Conservation (phyloP, 805 yeast species). For the Metschnikowia picachoensis region DNA sequence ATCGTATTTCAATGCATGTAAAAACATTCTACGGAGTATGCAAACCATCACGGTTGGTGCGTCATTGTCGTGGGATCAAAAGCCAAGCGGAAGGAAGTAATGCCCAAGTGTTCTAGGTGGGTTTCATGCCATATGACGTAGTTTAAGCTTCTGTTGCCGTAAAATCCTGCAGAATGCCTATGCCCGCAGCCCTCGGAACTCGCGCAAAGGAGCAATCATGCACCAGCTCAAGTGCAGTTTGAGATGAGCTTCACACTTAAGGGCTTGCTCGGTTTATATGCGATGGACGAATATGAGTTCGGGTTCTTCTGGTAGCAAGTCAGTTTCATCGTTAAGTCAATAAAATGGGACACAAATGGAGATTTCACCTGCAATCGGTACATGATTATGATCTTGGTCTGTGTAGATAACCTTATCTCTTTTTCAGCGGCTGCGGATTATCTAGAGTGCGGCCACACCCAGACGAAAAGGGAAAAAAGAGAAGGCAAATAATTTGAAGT, state of each 20-base stretch:
- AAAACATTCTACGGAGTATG: not conserved
- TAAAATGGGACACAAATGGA: no score
- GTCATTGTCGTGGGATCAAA: not conserved
- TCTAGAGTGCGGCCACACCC: conserved; percentile 1
- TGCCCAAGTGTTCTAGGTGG: not conserved
- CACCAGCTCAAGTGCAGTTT: not conserved
- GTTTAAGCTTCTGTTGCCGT: not conserved
- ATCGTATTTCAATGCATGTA: conserved; percentile 1
- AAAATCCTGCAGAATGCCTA: conserved; percentile 6
- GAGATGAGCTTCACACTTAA: no score
- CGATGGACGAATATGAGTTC: no score
- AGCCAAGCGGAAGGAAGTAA: not conserved
- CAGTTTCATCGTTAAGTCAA: no score
- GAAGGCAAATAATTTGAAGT: not conserved
- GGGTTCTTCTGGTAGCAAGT: no score
- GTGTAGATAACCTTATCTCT: not conserved
- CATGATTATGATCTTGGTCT: no score
- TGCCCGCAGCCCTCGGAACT: not conserved
- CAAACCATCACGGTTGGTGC: conserved; percentile 1
- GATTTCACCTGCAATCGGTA: no score
- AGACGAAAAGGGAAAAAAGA: not conserved
- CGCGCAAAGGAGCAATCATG: conserved; percentile 11
- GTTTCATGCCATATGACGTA: conserved; percentile 6
- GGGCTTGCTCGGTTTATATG: no score
- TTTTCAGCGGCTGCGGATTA: conserved; percentile 2